Conservation (phyloP, 495 filamentous ascomycete genomes). For the Parachaetomium inaequale region DNA sequence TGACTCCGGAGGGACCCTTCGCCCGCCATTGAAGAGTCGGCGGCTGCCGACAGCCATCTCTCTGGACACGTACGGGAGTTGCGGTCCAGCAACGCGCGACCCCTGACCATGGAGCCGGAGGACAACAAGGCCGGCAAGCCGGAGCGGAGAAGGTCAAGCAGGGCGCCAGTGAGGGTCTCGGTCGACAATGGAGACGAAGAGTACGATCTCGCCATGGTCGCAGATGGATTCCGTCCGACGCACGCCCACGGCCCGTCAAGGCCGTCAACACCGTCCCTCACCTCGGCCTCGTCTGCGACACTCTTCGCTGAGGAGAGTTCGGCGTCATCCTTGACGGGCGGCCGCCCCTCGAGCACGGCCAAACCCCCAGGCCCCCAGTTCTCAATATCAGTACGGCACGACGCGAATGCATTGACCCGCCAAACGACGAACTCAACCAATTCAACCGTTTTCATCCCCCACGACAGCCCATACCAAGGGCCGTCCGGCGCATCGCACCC, state of each 20-base stretch:
- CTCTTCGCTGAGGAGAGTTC: conserved; percentile 4
- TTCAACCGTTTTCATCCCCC: conserved; percentile 45
- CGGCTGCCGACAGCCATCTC: conserved; percentile 25
- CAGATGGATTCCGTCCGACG: conserved; percentile 33
- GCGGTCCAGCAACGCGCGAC: conserved; percentile 6
- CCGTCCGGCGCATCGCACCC: conserved; percentile 76
- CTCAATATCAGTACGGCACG: conserved; percentile 38
- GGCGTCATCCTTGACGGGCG: conserved; percentile 5
- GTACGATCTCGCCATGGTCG: conserved; percentile 25
- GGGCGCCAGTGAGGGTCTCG: conserved; percentile 34
- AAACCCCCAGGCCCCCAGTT: conserved; percentile 43
- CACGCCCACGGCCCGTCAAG: background rate
- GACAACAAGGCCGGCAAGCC: conserved; percentile 34
- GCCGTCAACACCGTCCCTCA: conserved; percentile 22
- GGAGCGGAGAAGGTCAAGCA: conserved; percentile 36
- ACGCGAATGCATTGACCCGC: conserved; percentile 25
- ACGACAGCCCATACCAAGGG: conserved; percentile 59
- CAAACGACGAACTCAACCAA: conserved; percentile 33
- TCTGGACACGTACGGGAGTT: conserved; percentile 2
- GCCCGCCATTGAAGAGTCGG: conserved; percentile 27
- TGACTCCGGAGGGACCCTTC: conserved; percentile 25
- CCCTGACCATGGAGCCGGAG: conserved; percentile 34
- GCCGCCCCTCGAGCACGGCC: conserved; percentile 44
- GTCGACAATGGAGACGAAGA: conserved; percentile 28
- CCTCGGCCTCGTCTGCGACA: conserved; percentile 16